Conservation (phyloP, 2,329 filamentous ascomycete genomes). For the Fusarium heterosporum region DNA sequence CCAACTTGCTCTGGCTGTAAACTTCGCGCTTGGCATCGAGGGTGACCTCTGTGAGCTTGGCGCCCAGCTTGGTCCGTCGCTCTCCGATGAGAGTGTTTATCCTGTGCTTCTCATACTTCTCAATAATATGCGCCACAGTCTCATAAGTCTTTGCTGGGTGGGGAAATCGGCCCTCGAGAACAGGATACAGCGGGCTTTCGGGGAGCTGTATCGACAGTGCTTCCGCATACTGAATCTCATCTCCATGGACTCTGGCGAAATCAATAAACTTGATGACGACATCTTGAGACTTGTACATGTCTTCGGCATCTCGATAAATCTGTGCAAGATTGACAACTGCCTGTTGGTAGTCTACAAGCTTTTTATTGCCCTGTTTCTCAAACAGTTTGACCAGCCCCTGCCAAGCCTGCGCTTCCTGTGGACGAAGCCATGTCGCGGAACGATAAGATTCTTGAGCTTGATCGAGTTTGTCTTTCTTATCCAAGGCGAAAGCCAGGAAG, state of each 20-base stretch:
- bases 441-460: constrained; percentile 83
- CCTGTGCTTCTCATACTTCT: constrained; percentile 86
- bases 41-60: constrained; percentile 84
- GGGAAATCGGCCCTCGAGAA: constrained; percentile 85
- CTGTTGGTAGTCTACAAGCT: constrained; percentile 78
- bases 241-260: constrained; percentile 79
- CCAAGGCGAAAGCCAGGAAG: constrained; percentile 87
- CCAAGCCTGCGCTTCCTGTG: constrained; percentile 86
- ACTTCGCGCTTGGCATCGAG: constrained; percentile 89
- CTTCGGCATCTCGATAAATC: constrained; percentile 76
- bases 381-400: constrained; percentile 89
- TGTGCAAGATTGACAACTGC: constrained; percentile 79
- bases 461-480: constrained; percentile 77
- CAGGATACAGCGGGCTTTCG: constrained; percentile 81
- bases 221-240: constrained; percentile 77
- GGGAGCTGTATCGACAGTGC: constrained; percentile 83
- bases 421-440: constrained; percentile 76
- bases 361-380: constrained; percentile 77
- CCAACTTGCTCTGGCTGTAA: constrained; percentile 79
- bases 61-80: constrained; percentile 86
- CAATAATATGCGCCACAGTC: constrained; percentile 83
- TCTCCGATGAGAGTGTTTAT: constrained; percentile 93
- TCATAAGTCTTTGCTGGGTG: constrained; percentile 85
- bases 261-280: constrained; percentile 83
- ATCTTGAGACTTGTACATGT: constrained; percentile 72